Base-by-base conservation (phyloP, 306 rosid species). In the Castanea crenata region DNA sequence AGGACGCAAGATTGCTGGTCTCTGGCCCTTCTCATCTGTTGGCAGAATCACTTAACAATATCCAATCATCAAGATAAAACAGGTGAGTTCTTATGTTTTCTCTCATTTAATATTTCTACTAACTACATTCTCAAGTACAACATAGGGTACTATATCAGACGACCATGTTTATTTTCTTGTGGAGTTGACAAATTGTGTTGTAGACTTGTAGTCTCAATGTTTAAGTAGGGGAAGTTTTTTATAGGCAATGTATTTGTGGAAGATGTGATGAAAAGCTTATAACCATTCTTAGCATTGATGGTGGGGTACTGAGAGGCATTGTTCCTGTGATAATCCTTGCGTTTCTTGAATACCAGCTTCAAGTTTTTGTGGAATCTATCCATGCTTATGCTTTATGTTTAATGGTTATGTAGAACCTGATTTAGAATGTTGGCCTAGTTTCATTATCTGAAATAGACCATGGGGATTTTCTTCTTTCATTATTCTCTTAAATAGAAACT, bases 271-370 rank as follows among this genome's bases (percentile, higher is more conserved):
- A 32, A 20, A 58, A 74, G 9, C 46, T 38, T 38, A 23, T 74
- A 5, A 35, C 78, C 9, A 23, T 74, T 59, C 78, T 74, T 23
- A 58, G 70, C 57, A 38, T 74, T 5, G 57, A 74, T 0, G 57
- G 70, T 38, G 68, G 78, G 14, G 69, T 52, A 57, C 69, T 56
- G 14, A 74, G 77, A 74, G 56, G 68, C 68, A 57, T 56, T 29
- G 0, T 74, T 57, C 77, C 68, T 13, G 5, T 51, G 20, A 74
- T 54, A 56, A 74, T 74, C 23, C 11, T 74, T 11, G 34, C 32
- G 0, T 19, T 38, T 38, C 11, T 38, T 38, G 46, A 38, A 38
- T 7, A 38, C 46, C 11, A 38, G 29, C 63, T 73, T 21, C 76
- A 73, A 49, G 68, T 38, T 38, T 74, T n/a, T 74, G n/a, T 57